phyloP scores from a whole-genome alignment of 2,329 filamentous ascomycete genomes.

The Cadophora sp. region DNA sequence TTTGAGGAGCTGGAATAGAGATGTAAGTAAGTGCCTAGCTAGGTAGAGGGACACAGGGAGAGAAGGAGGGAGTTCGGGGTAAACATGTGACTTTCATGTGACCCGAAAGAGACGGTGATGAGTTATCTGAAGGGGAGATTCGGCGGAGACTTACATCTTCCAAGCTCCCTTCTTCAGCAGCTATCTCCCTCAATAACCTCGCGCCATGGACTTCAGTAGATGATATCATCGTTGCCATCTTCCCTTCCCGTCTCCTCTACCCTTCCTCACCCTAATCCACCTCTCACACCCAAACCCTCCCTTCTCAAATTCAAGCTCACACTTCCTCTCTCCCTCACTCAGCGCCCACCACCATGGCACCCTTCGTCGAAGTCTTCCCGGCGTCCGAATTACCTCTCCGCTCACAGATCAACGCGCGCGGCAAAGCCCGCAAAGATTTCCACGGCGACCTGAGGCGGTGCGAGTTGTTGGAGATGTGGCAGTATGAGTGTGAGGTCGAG shows the following conservation, averaged over 20 bases:
- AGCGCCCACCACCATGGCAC: constrained; percentile 55
- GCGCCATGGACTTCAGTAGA: constrained; percentile 49
- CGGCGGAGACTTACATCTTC: constrained; percentile 58
- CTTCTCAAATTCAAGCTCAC: neutral
- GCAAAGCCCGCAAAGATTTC: constrained; percentile 56
- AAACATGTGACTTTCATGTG: constrained; percentile 21
- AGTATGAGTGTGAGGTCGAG: constrained; percentile 65
- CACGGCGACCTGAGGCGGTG: constrained; percentile 61
- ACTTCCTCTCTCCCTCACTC: neutral
- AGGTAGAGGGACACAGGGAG: neutral
- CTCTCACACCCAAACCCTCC: neutral
- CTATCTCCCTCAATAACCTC: constrained; percentile 59
- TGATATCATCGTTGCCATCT: constrained; percentile 26
- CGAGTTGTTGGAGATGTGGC: constrained; percentile 62
- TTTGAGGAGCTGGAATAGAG: constrained; percentile 23
- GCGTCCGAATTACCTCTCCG: constrained; percentile 56
- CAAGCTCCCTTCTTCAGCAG: constrained; percentile 57
- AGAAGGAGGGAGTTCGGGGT: neutral
- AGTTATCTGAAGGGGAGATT: no score
- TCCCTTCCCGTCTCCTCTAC: neutral
- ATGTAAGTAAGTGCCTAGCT: constrained; percentile 4
- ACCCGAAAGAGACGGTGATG: neutral
- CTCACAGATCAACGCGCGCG: constrained; percentile 54
- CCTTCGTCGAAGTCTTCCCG: constrained; percentile 62
- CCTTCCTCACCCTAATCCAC: neutral